Conservation (phyloP, 2,329 filamentous ascomycete genomes). For the Alternaria infectoria region DNA sequence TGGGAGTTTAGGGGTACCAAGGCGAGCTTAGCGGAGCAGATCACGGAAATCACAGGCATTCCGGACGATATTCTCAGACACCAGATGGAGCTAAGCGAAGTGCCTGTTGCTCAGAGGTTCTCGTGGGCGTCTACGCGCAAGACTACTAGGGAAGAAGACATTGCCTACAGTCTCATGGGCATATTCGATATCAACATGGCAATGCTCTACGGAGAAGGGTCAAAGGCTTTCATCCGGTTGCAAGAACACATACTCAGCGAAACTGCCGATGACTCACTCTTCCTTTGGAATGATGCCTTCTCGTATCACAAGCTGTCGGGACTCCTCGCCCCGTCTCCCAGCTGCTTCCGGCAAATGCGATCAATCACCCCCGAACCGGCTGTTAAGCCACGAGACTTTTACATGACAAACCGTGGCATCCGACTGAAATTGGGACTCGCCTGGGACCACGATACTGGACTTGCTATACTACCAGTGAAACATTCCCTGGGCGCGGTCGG, state of each 20-base stretch:
- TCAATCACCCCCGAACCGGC: neutral
- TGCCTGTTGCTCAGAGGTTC: slow-evolving; percentile 18
- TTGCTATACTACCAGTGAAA: slow-evolving; percentile 11
- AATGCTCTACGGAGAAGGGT: slow-evolving; percentile 19
- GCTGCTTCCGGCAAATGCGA: slow-evolving; percentile 7
- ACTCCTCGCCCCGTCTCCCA: slow-evolving; percentile 1
- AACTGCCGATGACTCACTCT: slow-evolving; percentile 8
- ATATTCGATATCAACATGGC: slow-evolving; percentile 20
- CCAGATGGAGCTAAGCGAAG: neutral
- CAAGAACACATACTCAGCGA: slow-evolving; percentile 15
- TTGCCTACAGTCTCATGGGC: slow-evolving; percentile 23
- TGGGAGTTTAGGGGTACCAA: slow-evolving; percentile 14
- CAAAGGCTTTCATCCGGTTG: slow-evolving; percentile 12
- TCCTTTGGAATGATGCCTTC: slow-evolving; percentile 7
- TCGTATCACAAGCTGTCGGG: slow-evolving; percentile 7
- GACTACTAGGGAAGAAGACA: slow-evolving; percentile 26
- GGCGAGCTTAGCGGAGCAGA: neutral
- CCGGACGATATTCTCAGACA: slow-evolving; percentile 4
- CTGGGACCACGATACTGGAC: slow-evolving; percentile 7
- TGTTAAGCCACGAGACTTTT: slow-evolving; percentile 6
- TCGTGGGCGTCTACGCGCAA: slow-evolving; percentile 26
- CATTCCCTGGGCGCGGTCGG: neutral
- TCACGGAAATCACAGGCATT: slow-evolving; percentile 14
- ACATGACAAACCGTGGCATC: slow-evolving; percentile 9
- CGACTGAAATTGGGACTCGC: slow-evolving; percentile 5